Conservation (phyloP, 345 rosid genomes). For the Physaria fendleri region DNA sequence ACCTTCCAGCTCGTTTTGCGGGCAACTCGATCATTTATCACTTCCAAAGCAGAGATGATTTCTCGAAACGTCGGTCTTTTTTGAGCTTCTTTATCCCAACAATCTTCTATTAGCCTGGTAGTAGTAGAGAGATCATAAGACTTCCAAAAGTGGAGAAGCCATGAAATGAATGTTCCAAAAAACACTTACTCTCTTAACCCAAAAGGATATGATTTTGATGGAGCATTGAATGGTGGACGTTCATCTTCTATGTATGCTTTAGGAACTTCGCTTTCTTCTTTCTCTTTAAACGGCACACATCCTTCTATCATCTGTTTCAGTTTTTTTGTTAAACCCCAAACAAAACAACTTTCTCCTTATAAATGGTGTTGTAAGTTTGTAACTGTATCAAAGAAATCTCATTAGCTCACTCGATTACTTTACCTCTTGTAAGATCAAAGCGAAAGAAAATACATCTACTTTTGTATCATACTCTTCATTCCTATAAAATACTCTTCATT, state of each 20-base stretch:
- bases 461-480: constrained; percentile 77
- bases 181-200: constrained; percentile 65
- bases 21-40: constrained; percentile 37
- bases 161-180: not conserved
- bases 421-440: constrained; percentile 84
- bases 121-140: not conserved
- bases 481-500: constrained; percentile 68
- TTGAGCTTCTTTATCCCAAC: constrained; percentile 64
- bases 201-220: constrained; percentile 46
- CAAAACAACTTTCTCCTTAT: not conserved
- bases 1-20: constrained; percentile 54
- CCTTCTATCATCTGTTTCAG: constrained; percentile 82
- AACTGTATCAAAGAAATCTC: no score
- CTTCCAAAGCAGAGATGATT: constrained; percentile 50
- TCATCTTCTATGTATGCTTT: constrained; percentile 58
- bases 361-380: no score
- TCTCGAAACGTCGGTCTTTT: constrained; percentile 64
- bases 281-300: constrained; percentile 50
- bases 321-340: not conserved
- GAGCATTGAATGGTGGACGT: constrained; percentile 74
- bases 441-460: constrained; percentile 79
- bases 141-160: not conserved
- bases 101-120: constrained; percentile 62
- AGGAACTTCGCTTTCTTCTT: constrained; percentile 61
- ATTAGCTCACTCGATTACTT: not conserved